Evolutionary conservation across 805 yeast genomes (phyloP), one percentile per base, ranked within the genome.

Genomic region (Kuraishia borneana): DNA sequence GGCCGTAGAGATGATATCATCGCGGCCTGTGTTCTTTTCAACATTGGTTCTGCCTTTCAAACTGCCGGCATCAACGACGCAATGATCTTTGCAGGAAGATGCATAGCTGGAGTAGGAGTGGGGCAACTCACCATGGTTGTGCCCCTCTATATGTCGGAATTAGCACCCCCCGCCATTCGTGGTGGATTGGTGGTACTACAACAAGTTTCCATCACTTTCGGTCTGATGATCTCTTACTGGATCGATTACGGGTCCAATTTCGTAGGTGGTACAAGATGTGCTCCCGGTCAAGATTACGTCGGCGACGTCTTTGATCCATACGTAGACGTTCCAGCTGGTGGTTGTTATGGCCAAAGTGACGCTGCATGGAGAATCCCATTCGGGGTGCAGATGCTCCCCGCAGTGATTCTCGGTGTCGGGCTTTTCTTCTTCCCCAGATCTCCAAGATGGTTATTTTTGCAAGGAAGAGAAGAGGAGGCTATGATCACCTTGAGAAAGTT

Each of bases 61-160:
- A 51, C 63, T 38, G 58, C 74, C 7, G 45, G 73, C 3, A 58
- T 63, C 45, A 56, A 59, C 31, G 61, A 65, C 38, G 49, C 60
- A 3, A 58, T 72, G 26, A 50, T 74, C 25, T 68, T 76, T 46
- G 71, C 68, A 12, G 85, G 84, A 13, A 61, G 85, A 45, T 71
- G 68, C 17, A 60, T 80, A 37, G 70, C 79, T 23, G 89, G 94
- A 21, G 40, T 77, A 4, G 79, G 80, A 21, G 82, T 80, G 35
- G 92, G 92, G 36, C 69, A 73, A 41, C 59, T 77, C 34, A 71
- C 85, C n/a, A 82, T 81, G 30, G 64, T 77, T 35, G 80, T 77
- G 17, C 92, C 92, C 26, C 61, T 80, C 50, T 79, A 78, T 53
- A 77, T 76, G 54, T 76, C 84, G 7, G 81, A 80, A 48, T 75